A percentile compares a stretch with the other conserved stretches of the same genome.
These are phyloP conservation scores for Cladophialophora bantiana DNA, from an alignment of 2,329 filamentous ascomycete species.

Conservation along the genomic window DNA sequence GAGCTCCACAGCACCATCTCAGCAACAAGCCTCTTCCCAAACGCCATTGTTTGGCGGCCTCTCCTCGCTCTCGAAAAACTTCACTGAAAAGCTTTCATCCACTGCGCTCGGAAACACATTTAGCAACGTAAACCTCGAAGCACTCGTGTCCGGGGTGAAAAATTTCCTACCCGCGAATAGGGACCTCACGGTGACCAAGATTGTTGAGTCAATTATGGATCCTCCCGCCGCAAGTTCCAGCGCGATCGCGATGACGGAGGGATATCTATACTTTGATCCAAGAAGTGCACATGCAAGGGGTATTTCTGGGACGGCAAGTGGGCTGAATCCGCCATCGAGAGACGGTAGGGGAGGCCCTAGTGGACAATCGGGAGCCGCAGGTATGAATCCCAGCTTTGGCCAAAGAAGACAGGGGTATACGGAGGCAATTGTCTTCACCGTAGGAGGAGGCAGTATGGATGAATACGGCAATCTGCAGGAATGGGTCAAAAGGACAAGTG, in stretches of 20 bases:
- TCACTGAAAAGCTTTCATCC: conserved; percentile 94
- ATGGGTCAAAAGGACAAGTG: conserved; percentile 81
- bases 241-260: conserved; percentile 94
- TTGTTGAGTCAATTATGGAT: conserved; percentile 98
- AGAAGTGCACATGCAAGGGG: conserved; percentile 91
- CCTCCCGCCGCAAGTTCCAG: conserved; percentile 86
- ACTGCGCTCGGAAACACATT: conserved; percentile 82
- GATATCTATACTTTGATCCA: conserved; percentile 97
- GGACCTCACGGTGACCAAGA: conserved; percentile 95
- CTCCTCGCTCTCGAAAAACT: conserved; percentile 85
- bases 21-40: conserved; percentile 63
- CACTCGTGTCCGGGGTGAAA: conserved; percentile 92
- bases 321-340: conserved; percentile 61
- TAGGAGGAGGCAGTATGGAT: conserved; percentile 97
- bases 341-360: conserved; percentile 36
- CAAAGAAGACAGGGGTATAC: conserved; percentile 88
- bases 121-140: conserved; percentile 85
- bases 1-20: conserved; percentile 75
- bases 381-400: conserved; percentile 78
- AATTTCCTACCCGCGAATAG: conserved; percentile 97
- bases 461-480: conserved; percentile 98
- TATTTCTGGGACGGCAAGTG: conserved; percentile 75
- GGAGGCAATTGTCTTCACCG: conserved; percentile 91
- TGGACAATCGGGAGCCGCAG: conserved; percentile 48
- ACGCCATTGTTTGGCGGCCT: conserved; percentile 86